phyloP scores from a whole-genome alignment of 176 grass and related monocot species.

The Zoysia japonica region DNA sequence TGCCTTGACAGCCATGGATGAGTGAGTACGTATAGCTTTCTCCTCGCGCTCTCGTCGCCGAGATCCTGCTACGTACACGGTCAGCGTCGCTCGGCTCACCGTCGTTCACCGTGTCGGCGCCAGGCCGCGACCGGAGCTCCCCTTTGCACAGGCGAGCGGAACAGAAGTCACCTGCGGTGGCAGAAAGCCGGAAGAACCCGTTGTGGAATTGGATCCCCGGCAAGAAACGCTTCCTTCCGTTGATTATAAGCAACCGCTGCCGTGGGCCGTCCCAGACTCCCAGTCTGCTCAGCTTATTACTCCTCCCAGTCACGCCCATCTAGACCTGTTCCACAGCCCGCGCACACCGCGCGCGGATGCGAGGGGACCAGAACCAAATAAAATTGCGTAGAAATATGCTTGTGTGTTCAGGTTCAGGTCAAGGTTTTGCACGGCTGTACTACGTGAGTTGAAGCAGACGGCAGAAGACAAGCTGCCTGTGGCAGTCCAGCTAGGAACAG shows the following conservation, averaged over 20 bases:
- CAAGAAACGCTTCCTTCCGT: slow-evolving; percentile 49
- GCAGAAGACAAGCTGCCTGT: background rate
- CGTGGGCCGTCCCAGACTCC: background rate
- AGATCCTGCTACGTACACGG: background rate
- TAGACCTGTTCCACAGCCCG: slow-evolving; percentile 30
- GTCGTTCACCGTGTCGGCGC: background rate
- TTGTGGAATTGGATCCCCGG: background rate
- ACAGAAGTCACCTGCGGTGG: background rate
- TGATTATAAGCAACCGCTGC: slow-evolving; percentile 44
- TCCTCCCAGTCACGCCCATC: background rate
- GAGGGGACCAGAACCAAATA: background rate
- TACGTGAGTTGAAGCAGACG: background rate
- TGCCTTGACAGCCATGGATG: background rate
- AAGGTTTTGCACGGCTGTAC: slow-evolving; percentile 21
- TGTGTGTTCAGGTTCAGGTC: background rate
- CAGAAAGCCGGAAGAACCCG: background rate
- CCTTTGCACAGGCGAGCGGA: background rate
- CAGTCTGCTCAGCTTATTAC: background rate
- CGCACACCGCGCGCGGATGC: too few relatives aligned
- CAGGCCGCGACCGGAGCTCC: too few relatives aligned
- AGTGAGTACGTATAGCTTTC: background rate
- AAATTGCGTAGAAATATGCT: background rate
- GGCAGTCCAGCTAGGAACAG: background rate
- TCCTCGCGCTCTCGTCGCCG: background rate
- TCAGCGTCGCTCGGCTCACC: too few relatives aligned